These are phyloP conservation scores for Lactarius tabidus DNA, from an alignment of 768 basidiomycete genomes.

Conservation along the genomic window DNA sequence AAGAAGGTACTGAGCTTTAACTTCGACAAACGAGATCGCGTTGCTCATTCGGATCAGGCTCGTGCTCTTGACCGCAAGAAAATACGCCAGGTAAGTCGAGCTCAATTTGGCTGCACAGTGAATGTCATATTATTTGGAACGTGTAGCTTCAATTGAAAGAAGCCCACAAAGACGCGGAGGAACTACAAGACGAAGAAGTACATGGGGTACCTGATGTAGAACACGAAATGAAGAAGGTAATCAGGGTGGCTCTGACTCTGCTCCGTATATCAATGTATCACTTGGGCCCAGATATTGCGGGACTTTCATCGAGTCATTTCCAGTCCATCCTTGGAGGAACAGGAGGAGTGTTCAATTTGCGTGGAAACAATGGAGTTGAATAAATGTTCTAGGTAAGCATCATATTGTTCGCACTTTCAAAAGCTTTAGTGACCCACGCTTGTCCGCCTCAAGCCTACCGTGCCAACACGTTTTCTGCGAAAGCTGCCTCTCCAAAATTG, in stretches of 20 bases:
- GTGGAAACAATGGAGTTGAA: conserved; percentile 33
- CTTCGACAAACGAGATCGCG: not conserved
- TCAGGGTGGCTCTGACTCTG: not conserved
- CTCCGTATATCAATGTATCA: not conserved
- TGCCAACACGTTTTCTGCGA: conserved; percentile 46
- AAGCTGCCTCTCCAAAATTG: conserved; percentile 34
- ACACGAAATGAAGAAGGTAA: conserved; percentile 42
- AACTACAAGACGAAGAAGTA: conserved; percentile 33
- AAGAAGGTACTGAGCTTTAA: conserved; percentile 30
- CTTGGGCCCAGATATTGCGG: conserved; percentile 37
- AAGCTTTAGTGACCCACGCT: not conserved
- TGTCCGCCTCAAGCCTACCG: conserved; percentile 33
- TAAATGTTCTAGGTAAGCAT: conserved; percentile 36
- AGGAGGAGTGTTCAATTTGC: conserved; percentile 41
- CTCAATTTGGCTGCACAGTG: conserved; percentile 12
- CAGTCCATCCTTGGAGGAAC: conserved; percentile 35
- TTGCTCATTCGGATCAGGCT: conserved; percentile 19
- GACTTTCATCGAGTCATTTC: conserved; percentile 39
- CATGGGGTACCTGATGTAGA: conserved; percentile 34
- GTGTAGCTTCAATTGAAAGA: conserved; percentile 34
- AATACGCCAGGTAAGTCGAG: conserved; percentile 4
- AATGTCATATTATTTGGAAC: not conserved
- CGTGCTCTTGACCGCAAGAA: conserved; percentile 6
- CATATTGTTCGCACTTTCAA: not conserved
- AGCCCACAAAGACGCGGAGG: conserved; percentile 37